Base-by-base conservation (phyloP, 108 stramenopile genomes). In the Fragilariopsis cylindrus region DNA sequence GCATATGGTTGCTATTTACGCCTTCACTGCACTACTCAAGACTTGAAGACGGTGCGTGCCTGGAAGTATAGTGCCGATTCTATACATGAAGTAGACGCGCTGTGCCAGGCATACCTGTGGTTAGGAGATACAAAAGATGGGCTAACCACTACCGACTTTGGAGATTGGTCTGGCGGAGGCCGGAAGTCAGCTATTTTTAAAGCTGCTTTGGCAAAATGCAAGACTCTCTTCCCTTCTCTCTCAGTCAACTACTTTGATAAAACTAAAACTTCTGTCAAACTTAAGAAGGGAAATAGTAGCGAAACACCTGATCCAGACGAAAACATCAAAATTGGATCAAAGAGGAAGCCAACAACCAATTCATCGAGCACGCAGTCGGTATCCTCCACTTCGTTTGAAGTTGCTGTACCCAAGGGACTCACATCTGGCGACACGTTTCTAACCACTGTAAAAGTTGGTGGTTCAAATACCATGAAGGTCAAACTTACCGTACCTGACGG, bases 1-100 rank as follows among this genome's bases (percentile, higher is more conserved):
- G 76, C 89, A 18, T 87, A 86, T 63, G 72, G 75, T 16, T 82
- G 86, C 30, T 95, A 81, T 64, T 81, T 87, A 13, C 87, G 89
- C 8, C 77, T 95, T 41, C 82, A 95, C 56, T 88, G 87, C 48
- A 58, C 81, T 13, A 57, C 67, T 6, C 77, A 79, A 65, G 88
- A 86, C n/a, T 64, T 92, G 47, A 70, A 70, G 4, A 82, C 80
- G 49, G 65, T 53, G 5, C 48, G 70, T 13, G 75, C 76, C 3
- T 80, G 69, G 75, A 77, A 73, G 76, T 80, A 76, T 57, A 73
- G 70, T 55, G 65, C 50, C 43, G 66, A 60, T 45, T 74, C 72
- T 7, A 58, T 90, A 12, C 55, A 44, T 49, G 90, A 87, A 80
- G 91, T 82, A 2, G 82, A 86, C 19, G 90, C 90, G 3, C 65